phyloP scores from a whole-genome alignment of 106 monocot species.

The Vanilla planifolia region DNA sequence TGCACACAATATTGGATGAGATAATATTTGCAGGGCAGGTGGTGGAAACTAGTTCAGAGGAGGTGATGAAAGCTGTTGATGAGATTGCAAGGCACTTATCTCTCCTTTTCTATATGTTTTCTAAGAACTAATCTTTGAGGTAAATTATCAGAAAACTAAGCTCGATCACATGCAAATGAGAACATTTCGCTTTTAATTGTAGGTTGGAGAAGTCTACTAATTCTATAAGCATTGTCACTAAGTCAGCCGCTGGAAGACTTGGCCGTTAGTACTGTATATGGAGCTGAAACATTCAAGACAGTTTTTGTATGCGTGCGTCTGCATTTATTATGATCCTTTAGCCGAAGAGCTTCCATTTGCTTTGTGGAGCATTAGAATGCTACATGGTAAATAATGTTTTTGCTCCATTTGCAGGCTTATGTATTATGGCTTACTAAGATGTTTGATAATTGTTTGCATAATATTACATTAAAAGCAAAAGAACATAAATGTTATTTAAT shows the following conservation, averaged over 20 bases:
- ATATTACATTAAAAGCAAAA: no score
- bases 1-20: conserved; percentile 87
- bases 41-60: conserved; percentile 82
- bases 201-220: conserved; percentile 67
- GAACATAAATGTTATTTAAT: no score
- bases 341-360: no score
- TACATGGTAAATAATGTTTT: no score
- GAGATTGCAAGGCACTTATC: conserved; percentile 61
- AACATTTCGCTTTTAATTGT: background rate
- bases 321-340: no score
- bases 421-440: no score
- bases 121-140: background rate
- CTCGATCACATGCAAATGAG: background rate
- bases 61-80: conserved; percentile 74
- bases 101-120: conserved; percentile 1
- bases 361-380: no score
- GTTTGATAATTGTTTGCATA: no score
- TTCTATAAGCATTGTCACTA: conserved; percentile 46
- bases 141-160: background rate
- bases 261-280: conserved; percentile 45
- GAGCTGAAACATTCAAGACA: no score
- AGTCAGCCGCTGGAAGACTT: conserved; percentile 51
- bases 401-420: no score
- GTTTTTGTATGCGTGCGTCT: no score
- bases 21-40: conserved; percentile 87